Evolutionary conservation across 495 filamentous ascomycete genomes (phyloP).

Genomic region (Trypethelium eluteriae): DNA sequence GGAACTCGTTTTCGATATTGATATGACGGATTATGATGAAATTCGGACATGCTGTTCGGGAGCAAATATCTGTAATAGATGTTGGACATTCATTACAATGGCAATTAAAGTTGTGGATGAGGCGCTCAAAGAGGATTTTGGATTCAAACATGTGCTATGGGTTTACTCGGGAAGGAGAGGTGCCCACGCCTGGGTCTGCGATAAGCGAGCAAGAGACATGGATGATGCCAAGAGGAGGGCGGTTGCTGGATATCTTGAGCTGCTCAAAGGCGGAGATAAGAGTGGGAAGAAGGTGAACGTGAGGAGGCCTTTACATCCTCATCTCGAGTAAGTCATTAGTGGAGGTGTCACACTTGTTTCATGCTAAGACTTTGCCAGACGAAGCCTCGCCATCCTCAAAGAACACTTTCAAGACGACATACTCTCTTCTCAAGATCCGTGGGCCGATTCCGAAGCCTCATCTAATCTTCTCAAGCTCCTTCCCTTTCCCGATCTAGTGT

Average conservation of each 20-base stretch:
- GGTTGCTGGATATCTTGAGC: constrained; percentile 78
- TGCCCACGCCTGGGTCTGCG: constrained; percentile 98
- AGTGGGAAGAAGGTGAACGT: constrained; percentile 83
- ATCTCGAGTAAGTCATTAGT: constrained; percentile 53
- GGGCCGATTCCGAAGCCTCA: constrained; percentile 55
- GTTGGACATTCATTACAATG: constrained; percentile 96
- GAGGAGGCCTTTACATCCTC: constrained; percentile 80
- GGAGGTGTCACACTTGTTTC: constrained; percentile 5
- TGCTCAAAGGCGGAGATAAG: constrained; percentile 73
- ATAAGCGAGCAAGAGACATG: constrained; percentile 71
- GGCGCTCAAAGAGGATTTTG: constrained; percentile 84
- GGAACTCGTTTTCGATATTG: constrained; percentile 97
- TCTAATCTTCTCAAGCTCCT: constrained; percentile 70
- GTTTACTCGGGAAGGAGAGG: constrained; percentile 95
- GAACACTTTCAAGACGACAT: constrained; percentile 73
- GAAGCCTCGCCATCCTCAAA: constrained; percentile 76
- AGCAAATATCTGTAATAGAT: constrained; percentile 87
- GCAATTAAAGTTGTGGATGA: constrained; percentile 87
- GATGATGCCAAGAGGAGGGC: constrained; percentile 76
- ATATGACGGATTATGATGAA: constrained; percentile 97
- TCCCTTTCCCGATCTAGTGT: constrained; percentile 62
- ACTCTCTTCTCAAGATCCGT: constrained; percentile 79
- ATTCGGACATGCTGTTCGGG: constrained; percentile 90
- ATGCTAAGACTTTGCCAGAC: constrained; percentile 37
- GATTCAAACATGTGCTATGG: constrained; percentile 94